Conservation (phyloP, 2,329 filamentous ascomycete genomes). For the Penicillium sp. region DNA sequence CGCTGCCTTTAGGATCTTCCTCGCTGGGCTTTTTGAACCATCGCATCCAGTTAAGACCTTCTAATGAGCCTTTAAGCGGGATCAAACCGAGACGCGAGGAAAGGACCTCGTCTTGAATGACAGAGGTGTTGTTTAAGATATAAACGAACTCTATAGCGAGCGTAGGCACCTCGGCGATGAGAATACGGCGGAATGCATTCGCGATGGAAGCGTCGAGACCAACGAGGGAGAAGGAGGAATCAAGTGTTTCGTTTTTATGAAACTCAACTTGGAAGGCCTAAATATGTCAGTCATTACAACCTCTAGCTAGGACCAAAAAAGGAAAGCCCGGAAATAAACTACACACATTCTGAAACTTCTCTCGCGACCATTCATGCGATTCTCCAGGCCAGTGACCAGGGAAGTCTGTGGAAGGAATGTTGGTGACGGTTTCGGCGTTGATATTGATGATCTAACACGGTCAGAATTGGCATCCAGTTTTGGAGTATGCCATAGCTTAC, state of each 20-base stretch:
- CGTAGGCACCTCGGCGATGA: conserved; percentile 90
- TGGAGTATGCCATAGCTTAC: conserved; percentile 22
- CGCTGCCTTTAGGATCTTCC: conserved; percentile 54
- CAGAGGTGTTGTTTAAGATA: conserved; percentile 93
- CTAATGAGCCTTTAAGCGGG: conserved; percentile 74
- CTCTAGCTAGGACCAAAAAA: neutral
- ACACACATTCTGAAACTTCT: conserved; percentile 61
- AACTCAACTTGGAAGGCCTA: conserved; percentile 70
- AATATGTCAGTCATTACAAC: conserved; percentile 9
- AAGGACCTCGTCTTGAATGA: conserved; percentile 96
- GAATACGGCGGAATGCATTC: conserved; percentile 94
- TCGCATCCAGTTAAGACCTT: conserved; percentile 75
- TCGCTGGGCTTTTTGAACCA: conserved; percentile 73
- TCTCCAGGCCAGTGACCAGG: conserved; percentile 88
- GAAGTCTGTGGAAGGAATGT: conserved; percentile 86
- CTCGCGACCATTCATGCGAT: conserved; percentile 73
- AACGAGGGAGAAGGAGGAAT: conserved; percentile 85
- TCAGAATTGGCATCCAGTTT: neutral
- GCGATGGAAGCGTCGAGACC: conserved; percentile 89
- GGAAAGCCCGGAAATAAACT: neutral
- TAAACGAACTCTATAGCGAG: conserved; percentile 92
- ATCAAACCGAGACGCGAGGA: conserved; percentile 86
- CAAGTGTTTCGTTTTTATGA: conserved; percentile 73
- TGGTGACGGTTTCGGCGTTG: conserved; percentile 83
- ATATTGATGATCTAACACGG: conserved; percentile 70